These are phyloP conservation scores for Sporothrix sp. DNA, from an alignment of 2,329 filamentous ascomycete genomes.

Conservation along the genomic window DNA sequence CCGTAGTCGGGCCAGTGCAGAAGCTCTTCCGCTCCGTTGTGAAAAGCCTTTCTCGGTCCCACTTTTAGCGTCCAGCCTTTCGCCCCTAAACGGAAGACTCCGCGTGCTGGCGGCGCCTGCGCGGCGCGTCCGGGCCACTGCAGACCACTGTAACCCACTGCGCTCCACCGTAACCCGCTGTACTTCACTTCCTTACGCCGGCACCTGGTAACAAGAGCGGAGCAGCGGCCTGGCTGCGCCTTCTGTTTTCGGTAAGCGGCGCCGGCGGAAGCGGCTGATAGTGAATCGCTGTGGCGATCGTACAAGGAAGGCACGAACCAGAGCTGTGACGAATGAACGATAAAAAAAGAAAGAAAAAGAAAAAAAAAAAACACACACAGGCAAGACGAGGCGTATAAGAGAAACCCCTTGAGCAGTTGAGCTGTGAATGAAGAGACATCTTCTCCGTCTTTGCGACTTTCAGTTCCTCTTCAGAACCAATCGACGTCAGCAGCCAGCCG, in stretches of 20 bases:
- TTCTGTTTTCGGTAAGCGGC: constrained; percentile 1
- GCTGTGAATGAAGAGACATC: no score
- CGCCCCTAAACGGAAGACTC: not conserved
- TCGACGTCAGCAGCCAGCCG: not conserved
- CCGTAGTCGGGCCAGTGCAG: not conserved
- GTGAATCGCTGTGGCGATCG: not conserved
- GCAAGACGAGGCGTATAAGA: no score
- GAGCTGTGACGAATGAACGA: not conserved
- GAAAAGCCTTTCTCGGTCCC: not conserved
- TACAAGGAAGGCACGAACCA: not conserved
- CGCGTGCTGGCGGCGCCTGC: not conserved
- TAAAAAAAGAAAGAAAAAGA: not conserved
- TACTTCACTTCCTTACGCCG: no score
- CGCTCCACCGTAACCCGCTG: not conserved
- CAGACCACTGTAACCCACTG: not conserved
- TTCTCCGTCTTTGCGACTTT: not conserved
- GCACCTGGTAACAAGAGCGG: not conserved
- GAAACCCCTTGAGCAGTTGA: no score
- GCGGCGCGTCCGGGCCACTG: not conserved
- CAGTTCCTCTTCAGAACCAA: not conserved
- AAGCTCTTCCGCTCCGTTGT: not conserved
- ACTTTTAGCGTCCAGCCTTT: not conserved
- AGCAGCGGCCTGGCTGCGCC: not conserved
- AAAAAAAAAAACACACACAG: not conserved
- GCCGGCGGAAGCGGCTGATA: not conserved